These are phyloP conservation scores for Cytospora paraplurivora DNA, from an alignment of 2,329 filamentous ascomycete species.

Conservation along the genomic window DNA sequence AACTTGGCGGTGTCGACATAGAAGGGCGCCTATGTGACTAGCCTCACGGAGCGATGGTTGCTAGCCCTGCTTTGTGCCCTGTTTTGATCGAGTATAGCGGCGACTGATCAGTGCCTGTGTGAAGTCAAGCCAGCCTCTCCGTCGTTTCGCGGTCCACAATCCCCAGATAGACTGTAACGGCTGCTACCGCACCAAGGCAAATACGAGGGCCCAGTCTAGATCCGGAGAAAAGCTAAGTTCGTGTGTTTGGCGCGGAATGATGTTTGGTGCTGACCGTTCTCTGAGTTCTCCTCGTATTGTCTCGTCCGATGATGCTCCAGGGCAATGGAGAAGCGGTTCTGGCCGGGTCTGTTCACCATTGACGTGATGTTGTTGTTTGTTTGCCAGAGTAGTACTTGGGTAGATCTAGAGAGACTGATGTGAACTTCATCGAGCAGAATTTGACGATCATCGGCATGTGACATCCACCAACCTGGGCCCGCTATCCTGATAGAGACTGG, in stretches of 20 bases:
- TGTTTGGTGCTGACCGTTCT: background rate
- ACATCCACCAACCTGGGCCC: background rate
- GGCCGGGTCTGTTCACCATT: background rate
- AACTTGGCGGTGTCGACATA: background rate
- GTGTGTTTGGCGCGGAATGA: background rate
- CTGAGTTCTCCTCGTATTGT: background rate
- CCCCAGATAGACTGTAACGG: conserved; percentile 2
- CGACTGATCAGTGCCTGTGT: conserved; percentile 21
- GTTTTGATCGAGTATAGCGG: conserved; percentile 21
- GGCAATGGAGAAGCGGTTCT: background rate
- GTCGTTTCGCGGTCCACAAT: background rate
- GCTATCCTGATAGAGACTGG: background rate
- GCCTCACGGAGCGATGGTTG: background rate
- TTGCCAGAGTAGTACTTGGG: conserved; percentile 9
- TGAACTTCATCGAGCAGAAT: background rate
- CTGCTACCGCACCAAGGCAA: conserved; percentile 17
- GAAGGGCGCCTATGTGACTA: background rate
- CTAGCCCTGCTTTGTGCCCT: conserved; percentile 13
- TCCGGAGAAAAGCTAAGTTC: background rate
- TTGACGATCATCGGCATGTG: conserved; percentile 2
- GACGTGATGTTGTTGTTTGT: conserved; percentile 14
- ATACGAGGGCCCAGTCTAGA: conserved; percentile 14
- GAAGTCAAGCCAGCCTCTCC: background rate
- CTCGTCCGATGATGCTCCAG: background rate
- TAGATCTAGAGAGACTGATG: background rate